These are phyloP conservation scores for Conoideocrella luteorostrata DNA, from an alignment of 2,329 filamentous ascomycete species.

Conservation along the genomic window DNA sequence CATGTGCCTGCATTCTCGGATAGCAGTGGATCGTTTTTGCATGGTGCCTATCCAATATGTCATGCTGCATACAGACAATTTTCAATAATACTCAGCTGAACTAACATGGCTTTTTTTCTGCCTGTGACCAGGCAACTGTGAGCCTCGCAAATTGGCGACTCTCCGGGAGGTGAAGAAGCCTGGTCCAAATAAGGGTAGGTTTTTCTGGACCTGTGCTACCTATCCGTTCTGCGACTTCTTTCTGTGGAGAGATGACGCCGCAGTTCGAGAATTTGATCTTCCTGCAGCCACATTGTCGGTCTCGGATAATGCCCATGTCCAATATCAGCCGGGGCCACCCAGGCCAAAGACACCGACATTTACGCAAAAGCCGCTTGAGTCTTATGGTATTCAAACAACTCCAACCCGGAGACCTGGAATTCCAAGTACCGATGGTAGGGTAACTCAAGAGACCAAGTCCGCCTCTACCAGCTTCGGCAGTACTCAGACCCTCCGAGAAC, in stretches of 20 bases:
- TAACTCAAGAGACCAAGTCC: conserved; percentile 1
- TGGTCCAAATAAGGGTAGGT: conserved; percentile 31
- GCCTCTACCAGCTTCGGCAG: background rate
- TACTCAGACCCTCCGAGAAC: background rate
- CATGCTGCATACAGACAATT: background rate
- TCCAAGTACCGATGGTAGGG: background rate
- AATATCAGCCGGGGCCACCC: conserved; percentile 5
- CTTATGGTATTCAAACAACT: conserved; percentile 22
- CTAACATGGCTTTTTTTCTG: conserved; percentile 1
- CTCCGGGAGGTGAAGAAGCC: conserved; percentile 32
- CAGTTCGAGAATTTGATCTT: conserved; percentile 21
- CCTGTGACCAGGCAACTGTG: conserved; percentile 33
- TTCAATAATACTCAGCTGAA: background rate
- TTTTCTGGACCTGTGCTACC: conserved; percentile 36
- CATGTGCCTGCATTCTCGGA: background rate
- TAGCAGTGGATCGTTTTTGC: background rate
- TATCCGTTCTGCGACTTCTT: conserved; percentile 36
- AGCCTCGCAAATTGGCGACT: conserved; percentile 30
- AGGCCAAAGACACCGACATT: conserved; percentile 20
- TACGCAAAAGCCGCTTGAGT: conserved; percentile 22
- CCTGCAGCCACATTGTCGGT: too few species aligned
- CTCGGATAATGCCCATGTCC: conserved; percentile 1
- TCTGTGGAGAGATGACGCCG: conserved; percentile 36
- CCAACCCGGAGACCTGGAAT: conserved; percentile 12
- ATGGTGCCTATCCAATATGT: background rate